Conservation (phyloP, 2,329 filamentous ascomycete genomes). For the Penicillium verrucosum region DNA sequence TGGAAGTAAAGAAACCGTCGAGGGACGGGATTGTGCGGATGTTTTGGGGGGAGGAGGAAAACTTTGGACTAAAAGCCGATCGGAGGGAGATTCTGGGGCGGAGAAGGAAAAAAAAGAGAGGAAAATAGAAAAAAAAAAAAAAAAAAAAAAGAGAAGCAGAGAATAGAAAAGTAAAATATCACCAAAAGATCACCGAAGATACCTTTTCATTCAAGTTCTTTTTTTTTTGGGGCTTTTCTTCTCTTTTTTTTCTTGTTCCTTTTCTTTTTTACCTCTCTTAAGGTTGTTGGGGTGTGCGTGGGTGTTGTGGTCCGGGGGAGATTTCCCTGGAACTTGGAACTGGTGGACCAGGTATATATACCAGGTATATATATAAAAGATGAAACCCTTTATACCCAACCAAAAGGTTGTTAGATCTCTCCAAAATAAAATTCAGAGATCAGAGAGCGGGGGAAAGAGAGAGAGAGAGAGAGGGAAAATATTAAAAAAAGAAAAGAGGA, state of each 20-base stretch:
- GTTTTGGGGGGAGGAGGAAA: conserved; percentile 2
- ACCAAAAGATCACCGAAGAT: conserved; percentile 10
- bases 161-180: conserved; percentile 15
- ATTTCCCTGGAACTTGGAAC: background rate
- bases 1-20: conserved; percentile 8
- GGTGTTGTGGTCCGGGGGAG: background rate
- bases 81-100: conserved; percentile 12
- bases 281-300: background rate
- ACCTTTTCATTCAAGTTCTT: conserved; percentile 14
- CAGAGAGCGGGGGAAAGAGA: background rate
- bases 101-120: conserved; percentile 6
- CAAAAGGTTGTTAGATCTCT: background rate
- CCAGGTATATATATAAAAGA: background rate
- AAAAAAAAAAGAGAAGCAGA: conserved; percentile 13
- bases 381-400: background rate
- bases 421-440: background rate
- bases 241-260: background rate
- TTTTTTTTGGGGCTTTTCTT: conserved; percentile 2
- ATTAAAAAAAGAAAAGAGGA: conserved; percentile 7
- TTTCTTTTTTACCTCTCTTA: background rate
- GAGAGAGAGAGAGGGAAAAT: conserved; percentile 1
- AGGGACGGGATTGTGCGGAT: conserved; percentile 14
- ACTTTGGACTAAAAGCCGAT: conserved; percentile 15
- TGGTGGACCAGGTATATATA: too few relatives aligned
- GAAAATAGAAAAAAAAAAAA: background rate